Percentiles rank a stretch among this genome's conserved stretches.
phyloP scores from a whole-genome alignment of 2,329 filamentous ascomycete genomes.

The Fusarium tupiense region DNA sequence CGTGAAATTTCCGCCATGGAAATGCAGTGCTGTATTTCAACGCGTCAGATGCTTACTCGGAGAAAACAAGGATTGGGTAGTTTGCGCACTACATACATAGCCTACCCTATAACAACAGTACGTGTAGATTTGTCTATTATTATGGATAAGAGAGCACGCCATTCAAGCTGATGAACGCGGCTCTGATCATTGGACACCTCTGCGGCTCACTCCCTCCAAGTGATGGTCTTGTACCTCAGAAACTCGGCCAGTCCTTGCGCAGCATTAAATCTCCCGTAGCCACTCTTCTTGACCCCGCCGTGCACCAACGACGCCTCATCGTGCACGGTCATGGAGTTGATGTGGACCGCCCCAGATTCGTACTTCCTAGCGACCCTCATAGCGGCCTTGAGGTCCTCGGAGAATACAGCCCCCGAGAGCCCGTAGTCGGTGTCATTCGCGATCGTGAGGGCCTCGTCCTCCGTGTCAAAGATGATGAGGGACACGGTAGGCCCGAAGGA shows the following conservation, averaged over 20 bases:
- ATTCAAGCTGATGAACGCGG: background rate
- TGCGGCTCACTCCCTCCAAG: background rate
- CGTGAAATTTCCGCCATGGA: background rate
- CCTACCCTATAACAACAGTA: background rate
- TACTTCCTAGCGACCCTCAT: conserved; percentile 67
- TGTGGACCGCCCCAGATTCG: conserved; percentile 72
- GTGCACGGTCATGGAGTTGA: conserved; percentile 72
- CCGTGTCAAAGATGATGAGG: conserved; percentile 68
- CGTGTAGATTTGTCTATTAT: background rate
- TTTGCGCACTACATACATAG: background rate
- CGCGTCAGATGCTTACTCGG: background rate
- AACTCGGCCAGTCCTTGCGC: conserved; percentile 49
- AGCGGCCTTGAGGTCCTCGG: conserved; percentile 67
- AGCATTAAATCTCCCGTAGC: conserved; percentile 65
- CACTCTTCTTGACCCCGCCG: conserved; percentile 70
- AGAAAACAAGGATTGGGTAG: background rate
- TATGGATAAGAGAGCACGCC: background rate
- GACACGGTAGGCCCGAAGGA: conserved; percentile 66
- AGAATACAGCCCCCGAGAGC: conserved; percentile 76
- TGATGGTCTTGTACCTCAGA: conserved; percentile 45
- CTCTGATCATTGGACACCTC: background rate
- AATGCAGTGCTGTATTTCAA: background rate
- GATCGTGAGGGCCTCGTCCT: conserved; percentile 75
- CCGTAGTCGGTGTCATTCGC: conserved; percentile 86
- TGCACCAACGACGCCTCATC: conserved; percentile 71